These are phyloP conservation scores for Senecio squalidus DNA, from an alignment of 140 eudicot genomes.

Conservation along the genomic window DNA sequence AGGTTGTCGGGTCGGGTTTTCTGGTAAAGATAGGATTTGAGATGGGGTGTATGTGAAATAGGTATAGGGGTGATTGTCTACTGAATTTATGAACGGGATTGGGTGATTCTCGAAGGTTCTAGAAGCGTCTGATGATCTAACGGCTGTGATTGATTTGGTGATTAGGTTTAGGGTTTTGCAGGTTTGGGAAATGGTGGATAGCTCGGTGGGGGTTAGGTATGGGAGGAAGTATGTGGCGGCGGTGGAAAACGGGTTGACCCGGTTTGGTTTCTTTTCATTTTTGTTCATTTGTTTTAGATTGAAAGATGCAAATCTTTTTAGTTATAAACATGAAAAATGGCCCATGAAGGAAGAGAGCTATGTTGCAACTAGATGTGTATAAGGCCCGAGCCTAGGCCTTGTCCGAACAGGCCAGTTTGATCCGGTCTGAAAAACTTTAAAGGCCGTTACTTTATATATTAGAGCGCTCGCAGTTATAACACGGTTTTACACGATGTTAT, in stretches of 20 bases:
- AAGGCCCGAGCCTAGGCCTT: too few relatives aligned
- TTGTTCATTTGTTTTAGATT: too few relatives aligned
- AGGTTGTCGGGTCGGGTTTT: conserved; percentile 18
- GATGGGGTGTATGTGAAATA: conserved; percentile 56
- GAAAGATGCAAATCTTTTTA: too few relatives aligned
- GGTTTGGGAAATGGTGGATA: conserved; percentile 54
- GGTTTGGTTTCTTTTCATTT: conserved; percentile 3
- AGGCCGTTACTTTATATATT: too few relatives aligned
- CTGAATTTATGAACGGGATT: conserved; percentile 57
- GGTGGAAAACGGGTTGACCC: conserved; percentile 2
- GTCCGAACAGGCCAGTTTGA: too few relatives aligned
- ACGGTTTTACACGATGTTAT: too few relatives aligned
- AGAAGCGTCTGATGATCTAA: conserved; percentile 65
- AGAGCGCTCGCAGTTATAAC: too few relatives aligned
- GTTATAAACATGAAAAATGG: too few relatives aligned
- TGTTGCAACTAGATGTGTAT: too few relatives aligned
- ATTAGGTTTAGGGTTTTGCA: conserved; percentile 53
- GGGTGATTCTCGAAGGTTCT: conserved; percentile 53
- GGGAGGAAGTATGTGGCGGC: conserved; percentile 54
- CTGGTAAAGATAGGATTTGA: conserved; percentile 28
- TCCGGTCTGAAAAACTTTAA: too few relatives aligned
- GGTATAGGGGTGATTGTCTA: conserved; percentile 51
- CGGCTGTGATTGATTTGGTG: conserved; percentile 32
- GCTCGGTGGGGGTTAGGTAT: conserved; percentile 47
- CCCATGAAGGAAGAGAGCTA: too few relatives aligned